A percentile compares a stretch with the other conserved stretches of the same genome.
Evolutionary conservation across 306 rosid genomes (phyloP).

Genomic region (Inga laurina): DNA sequence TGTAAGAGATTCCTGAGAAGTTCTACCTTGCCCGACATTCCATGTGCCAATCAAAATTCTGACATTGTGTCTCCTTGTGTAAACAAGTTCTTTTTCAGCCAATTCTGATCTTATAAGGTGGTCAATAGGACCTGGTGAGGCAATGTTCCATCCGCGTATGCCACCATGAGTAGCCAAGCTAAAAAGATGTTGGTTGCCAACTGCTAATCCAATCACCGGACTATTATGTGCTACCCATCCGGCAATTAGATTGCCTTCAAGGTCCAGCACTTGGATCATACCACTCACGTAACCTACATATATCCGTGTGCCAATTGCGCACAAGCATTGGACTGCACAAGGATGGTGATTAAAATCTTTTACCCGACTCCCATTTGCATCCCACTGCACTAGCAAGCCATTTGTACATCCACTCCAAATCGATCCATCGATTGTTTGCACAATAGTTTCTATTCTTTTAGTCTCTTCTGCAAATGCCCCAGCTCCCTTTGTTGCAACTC

Average conservation of each 20-base stretch:
- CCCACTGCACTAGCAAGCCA: slow-evolving; percentile 92
- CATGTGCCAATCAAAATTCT: slow-evolving; percentile 90
- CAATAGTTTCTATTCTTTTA: slow-evolving; percentile 77
- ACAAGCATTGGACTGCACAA: slow-evolving; percentile 80
- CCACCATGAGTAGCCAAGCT: slow-evolving; percentile 98
- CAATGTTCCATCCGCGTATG: slow-evolving; percentile 85
- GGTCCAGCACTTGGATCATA: slow-evolving; percentile 74
- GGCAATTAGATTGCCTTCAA: slow-evolving; percentile 81
- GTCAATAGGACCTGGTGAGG: slow-evolving; percentile 87
- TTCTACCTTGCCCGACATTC: slow-evolving; percentile 99
- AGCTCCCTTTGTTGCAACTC: slow-evolving; percentile 91
- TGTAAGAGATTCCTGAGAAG: slow-evolving; percentile 76
- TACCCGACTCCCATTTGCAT: slow-evolving; percentile 79
- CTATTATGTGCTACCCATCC: slow-evolving; percentile 94
- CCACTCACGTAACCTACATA: slow-evolving; percentile 93
- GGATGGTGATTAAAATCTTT: slow-evolving; percentile 80
- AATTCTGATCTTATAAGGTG: slow-evolving; percentile 67
- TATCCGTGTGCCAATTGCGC: slow-evolving; percentile 69
- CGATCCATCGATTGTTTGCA: slow-evolving; percentile 76
- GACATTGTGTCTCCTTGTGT: slow-evolving; percentile 69
- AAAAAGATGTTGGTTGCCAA: slow-evolving; percentile 58
- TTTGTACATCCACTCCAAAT: slow-evolving; percentile 95
- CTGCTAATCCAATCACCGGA: slow-evolving; percentile 86
- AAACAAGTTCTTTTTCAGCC: slow-evolving; percentile 67
- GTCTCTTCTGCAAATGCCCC: slow-evolving; percentile 88